Evolutionary conservation across 164 flowering plant genomes (phyloP), one percentile per base, ranked within the genome.

Genomic region (Sedum album): DNA sequence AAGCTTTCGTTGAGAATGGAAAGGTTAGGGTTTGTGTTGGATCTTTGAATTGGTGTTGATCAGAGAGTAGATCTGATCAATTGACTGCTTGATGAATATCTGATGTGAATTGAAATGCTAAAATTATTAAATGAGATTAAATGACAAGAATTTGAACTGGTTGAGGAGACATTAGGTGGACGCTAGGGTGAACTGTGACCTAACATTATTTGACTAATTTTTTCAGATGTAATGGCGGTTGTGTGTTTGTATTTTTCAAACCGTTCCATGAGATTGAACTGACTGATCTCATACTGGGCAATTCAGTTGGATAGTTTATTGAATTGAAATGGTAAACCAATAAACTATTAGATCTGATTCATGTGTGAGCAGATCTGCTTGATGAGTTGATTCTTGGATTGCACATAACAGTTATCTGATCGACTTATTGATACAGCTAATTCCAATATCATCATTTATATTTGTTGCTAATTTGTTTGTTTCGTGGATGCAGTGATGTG

Each of bases 1-100:
- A 86, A 79, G 51, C 85, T 92, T 35, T 83, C 84, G 20, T 86
- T 95, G 31, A 81, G 75, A 41, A 83, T 95, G 83, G 91, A 88
- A 85, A 92, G 99, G 99, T 95, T 35, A 35, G 7, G 17, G n/a
- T n/a, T n/a, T n/a, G n/a, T n/a, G n/a, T 62, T 11, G 25, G 8
- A 15, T 48, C 6, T 1, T 25, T 25, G 67, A 8, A 17, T 51
- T 33, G 71, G 70, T 70, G 33, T 42, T 31, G 33, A 61, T n/a
- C 9, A 15, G 35, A 21, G 18, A 20, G 4, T 2, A 5, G 62
- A 28, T 26, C 33, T 28, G 15, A 7, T 20, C 33, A 11, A 57
- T 28, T 57, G 33, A 26, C n/a, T 57, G 28, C n/a, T 33, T 57
- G 33, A 57, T 28, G 62, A 57, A 55, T 25, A 1, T 0, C 23